Percentiles rank a stretch among this genome's conserved stretches.
These are phyloP conservation scores for Neofusicoccum sp. DNA, from an alignment of 2,329 filamentous ascomycete species.

Conservation along the genomic window DNA sequence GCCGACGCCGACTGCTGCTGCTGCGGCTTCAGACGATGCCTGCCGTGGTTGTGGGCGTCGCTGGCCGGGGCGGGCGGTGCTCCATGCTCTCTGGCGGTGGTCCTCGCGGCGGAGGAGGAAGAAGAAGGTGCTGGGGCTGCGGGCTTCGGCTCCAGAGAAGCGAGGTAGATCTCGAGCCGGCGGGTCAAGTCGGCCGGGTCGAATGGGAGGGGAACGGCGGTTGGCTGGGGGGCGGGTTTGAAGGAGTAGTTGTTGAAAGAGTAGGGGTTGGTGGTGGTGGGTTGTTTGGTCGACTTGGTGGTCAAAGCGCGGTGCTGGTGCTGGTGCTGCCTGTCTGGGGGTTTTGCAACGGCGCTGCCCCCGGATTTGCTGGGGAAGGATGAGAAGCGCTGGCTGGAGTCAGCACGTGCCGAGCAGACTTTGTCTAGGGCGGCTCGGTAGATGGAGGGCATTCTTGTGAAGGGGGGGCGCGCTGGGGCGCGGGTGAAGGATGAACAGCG, in stretches of 20 bases:
- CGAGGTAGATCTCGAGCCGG: conserved; percentile 2
- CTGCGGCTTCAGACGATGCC: neutral
- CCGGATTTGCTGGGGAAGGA: neutral
- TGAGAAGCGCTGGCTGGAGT: neutral
- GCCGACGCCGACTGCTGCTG: neutral
- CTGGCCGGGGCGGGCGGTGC: neutral
- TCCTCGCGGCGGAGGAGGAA: neutral
- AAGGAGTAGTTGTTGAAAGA: conserved; percentile 10
- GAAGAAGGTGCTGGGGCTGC: neutral
- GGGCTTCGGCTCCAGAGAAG: neutral
- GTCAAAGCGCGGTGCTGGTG: neutral
- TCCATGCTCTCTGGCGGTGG: neutral
- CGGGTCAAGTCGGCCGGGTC: conserved; percentile 8
- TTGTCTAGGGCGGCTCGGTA: neutral
- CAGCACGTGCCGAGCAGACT: neutral
- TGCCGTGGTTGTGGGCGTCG: neutral
- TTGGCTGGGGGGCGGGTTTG: neutral
- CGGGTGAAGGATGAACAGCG: neutral
- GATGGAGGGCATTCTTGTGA: neutral
- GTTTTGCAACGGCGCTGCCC: neutral
- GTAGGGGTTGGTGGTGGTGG: neutral
- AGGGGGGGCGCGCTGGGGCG: neutral
- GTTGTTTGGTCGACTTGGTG: neutral
- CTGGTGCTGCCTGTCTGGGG: neutral
- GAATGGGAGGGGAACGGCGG: neutral